Percentiles rank a stretch among this genome's conserved stretches.
These are phyloP conservation scores for Plasmopara muralis DNA, from an alignment of 352 stramenopile species.

Conservation along the genomic window DNA sequence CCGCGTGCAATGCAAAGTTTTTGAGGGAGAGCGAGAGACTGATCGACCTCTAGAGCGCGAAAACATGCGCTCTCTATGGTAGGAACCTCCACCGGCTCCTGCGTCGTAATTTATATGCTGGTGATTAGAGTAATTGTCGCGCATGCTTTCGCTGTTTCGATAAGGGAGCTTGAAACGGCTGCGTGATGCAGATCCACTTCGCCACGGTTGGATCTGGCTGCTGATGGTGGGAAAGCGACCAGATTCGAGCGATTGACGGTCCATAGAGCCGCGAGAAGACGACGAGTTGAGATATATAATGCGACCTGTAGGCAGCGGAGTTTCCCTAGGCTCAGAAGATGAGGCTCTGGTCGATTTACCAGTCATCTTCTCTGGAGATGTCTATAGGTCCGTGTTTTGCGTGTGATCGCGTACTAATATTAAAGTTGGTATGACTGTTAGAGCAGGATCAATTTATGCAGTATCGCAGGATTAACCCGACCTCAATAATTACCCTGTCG, in stretches of 20 bases:
- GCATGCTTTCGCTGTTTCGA: constrained; percentile 7
- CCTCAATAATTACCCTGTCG: constrained; percentile 11
- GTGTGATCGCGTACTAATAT: too few species aligned
- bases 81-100: constrained; percentile 6
- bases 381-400: not conserved
- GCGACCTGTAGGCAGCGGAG: constrained; percentile 7
- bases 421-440: too few species aligned
- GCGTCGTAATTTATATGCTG: constrained; percentile 17
- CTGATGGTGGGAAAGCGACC: constrained; percentile 10
- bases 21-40: constrained; percentile 48
- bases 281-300: constrained; percentile 23
- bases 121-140: constrained; percentile 28
- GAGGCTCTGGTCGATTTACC: constrained; percentile 24
- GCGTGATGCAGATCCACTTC: constrained; percentile 15
- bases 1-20: constrained; percentile 20
- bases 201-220: constrained; percentile 15
- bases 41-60: constrained; percentile 37
- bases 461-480: constrained; percentile 12
- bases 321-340: constrained; percentile 21
- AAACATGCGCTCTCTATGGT: constrained; percentile 33
- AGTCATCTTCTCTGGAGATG: constrained; percentile 14
- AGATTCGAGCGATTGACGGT: constrained; percentile 18
- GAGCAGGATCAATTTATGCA: constrained; percentile 7
- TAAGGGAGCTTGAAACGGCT: constrained; percentile 18
- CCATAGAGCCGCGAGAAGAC: constrained; percentile 14